Evolutionary conservation across 371 early-diverging fungal species (phyloP).

Genomic region (Saksenaea vasiformis): DNA sequence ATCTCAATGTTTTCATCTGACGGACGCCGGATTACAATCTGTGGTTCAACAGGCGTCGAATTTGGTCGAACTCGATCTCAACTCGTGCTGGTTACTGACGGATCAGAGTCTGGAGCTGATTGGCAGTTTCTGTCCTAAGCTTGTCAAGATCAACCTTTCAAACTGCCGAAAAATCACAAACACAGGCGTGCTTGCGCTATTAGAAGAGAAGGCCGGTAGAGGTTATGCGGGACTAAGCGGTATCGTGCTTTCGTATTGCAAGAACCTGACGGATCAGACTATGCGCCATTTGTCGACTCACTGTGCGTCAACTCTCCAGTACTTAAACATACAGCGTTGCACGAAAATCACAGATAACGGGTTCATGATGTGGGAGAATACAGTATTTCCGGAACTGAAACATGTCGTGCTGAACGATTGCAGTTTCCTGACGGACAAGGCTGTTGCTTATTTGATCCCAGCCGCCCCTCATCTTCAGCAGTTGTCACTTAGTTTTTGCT

Average conservation of each 20-base stretch:
- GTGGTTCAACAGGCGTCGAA: conserved; percentile 36
- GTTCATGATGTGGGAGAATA: conserved; percentile 55
- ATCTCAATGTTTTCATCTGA: conserved; percentile 52
- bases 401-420: conserved; percentile 74
- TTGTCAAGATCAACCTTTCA: conserved; percentile 61
- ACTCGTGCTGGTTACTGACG: conserved; percentile 80
- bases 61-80: conserved; percentile 59
- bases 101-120: conserved; percentile 61
- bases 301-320: conserved; percentile 35
- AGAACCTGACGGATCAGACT: conserved; percentile 66
- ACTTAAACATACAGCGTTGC: conserved; percentile 76
- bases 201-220: conserved; percentile 20
- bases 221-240: conserved; percentile 37
- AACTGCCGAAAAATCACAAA: conserved; percentile 85
- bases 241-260: conserved; percentile 73
- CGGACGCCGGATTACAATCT: conserved; percentile 46
- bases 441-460: conserved; percentile 54
- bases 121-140: conserved; percentile 39
- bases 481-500: conserved; percentile 77
- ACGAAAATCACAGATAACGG: conserved; percentile 75
- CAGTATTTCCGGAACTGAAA: conserved; percentile 42
- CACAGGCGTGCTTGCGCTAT: conserved; percentile 52
- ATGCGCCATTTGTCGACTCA: conserved; percentile 50
- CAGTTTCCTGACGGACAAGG: conserved; percentile 74
- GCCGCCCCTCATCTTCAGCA: conserved; percentile 58